Conservation (phyloP, 1,139 yeast species). For the Magnusiomyces suaveolens region DNA sequence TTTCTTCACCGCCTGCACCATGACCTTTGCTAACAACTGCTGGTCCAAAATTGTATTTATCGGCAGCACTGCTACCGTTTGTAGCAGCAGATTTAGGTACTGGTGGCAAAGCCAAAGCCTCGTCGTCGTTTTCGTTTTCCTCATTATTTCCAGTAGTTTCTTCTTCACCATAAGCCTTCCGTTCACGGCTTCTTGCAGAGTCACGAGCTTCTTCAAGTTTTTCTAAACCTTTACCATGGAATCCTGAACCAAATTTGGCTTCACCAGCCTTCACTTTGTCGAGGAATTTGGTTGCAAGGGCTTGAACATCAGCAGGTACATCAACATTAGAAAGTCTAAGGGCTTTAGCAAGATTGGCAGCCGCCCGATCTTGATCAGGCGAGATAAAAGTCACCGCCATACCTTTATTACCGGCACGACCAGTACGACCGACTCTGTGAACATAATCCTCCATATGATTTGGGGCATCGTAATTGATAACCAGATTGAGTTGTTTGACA, state of each 20-base stretch:
- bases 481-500: slow-evolving; percentile 71
- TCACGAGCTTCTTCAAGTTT: slow-evolving; percentile 65
- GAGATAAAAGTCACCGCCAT: slow-evolving; percentile 68
- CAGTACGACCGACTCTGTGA: slow-evolving; percentile 94
- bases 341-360: slow-evolving; percentile 58
- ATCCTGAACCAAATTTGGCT: slow-evolving; percentile 62
- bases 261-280: slow-evolving; percentile 60
- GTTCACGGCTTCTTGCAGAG: slow-evolving; percentile 44
- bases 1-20: slow-evolving; percentile 9
- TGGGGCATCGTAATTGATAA: slow-evolving; percentile 82
- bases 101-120: slow-evolving; percentile 6
- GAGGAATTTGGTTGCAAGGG: slow-evolving; percentile 49
- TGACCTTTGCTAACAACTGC: slow-evolving; percentile 12
- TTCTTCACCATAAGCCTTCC: slow-evolving; percentile 33
- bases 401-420: slow-evolving; percentile 79
- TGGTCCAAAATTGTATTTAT: neutral
- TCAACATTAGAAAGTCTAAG: slow-evolving; percentile 46
- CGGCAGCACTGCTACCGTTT: neutral
- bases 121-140: slow-evolving; percentile 20
- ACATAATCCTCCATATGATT: slow-evolving; percentile 92
- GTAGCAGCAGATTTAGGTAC: slow-evolving; percentile 1
- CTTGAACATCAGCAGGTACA: slow-evolving; percentile 44
- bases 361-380: slow-evolving; percentile 51
- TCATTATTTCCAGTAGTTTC: slow-evolving; percentile 20
- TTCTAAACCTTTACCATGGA: slow-evolving; percentile 89